Conservation (phyloP, 176 grass and related monocot species). For the Alloteropsis semialata region DNA sequence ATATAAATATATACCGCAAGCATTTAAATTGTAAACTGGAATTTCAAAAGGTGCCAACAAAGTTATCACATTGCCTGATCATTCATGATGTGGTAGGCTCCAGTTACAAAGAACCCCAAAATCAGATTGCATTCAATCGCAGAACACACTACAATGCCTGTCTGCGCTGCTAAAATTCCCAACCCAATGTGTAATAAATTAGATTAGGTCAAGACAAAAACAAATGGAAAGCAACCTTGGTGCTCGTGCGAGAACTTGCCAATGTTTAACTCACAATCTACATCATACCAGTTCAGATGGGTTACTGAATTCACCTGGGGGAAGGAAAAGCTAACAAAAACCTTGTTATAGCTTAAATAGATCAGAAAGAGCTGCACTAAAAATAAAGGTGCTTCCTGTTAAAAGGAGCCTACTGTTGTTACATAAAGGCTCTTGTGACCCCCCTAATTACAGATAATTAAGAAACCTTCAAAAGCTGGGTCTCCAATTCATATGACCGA, state of each 20-base stretch:
- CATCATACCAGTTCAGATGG: slow-evolving; percentile 55
- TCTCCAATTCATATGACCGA: slow-evolving; percentile 77
- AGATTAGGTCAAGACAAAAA: neutral
- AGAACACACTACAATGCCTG: neutral
- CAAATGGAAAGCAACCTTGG: neutral
- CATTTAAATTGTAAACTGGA: neutral
- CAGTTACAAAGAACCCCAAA: neutral
- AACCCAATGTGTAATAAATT: neutral
- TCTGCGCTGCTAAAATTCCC: neutral
- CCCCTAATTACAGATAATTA: slow-evolving; percentile 79
- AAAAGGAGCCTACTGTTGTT: slow-evolving; percentile 63
- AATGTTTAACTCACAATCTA: slow-evolving; percentile 48
- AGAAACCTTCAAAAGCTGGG: slow-evolving; percentile 61
- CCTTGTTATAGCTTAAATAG: slow-evolving; percentile 60
- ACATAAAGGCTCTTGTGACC: slow-evolving; percentile 70
- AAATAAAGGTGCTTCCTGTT: slow-evolving; percentile 56
- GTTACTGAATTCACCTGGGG: slow-evolving; percentile 37
- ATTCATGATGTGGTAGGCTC: neutral
- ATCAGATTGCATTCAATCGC: neutral
- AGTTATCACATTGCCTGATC: neutral
- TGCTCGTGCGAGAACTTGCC: slow-evolving; percentile 28
- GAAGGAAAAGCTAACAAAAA: slow-evolving; percentile 53
- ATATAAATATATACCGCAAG: neutral
- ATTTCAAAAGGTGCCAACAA: neutral
- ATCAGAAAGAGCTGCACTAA: slow-evolving; percentile 67